phyloP scores from a whole-genome alignment of 441 rosid genomes.

The Gossypium trilobum region DNA sequence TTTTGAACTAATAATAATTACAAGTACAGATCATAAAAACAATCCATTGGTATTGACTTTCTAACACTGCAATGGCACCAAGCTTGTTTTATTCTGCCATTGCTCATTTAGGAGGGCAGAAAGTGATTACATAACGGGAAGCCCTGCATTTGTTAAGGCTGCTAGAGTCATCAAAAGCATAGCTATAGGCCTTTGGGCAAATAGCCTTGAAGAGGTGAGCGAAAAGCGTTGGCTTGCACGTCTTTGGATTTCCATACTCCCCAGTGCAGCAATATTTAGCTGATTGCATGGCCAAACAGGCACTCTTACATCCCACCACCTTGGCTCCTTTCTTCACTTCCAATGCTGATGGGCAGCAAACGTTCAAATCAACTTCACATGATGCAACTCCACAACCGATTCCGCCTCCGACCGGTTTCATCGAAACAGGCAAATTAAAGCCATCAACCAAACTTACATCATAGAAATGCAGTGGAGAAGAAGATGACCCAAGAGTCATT shows the following conservation, averaged over 20 bases:
- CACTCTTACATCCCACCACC: constrained; percentile 83
- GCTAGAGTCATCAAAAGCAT: constrained; percentile 78
- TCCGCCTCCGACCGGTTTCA: constrained; percentile 82
- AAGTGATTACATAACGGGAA: constrained; percentile 73
- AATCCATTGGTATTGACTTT: not conserved
- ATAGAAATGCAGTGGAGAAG: constrained; percentile 76
- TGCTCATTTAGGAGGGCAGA: constrained; percentile 71
- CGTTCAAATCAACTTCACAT: constrained; percentile 66
- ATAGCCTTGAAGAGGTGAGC: constrained; percentile 76
- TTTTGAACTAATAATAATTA: not conserved
- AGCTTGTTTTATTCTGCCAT: not conserved
- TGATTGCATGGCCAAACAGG: constrained; percentile 84
- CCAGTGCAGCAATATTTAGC: constrained; percentile 87
- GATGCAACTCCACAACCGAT: constrained; percentile 79
- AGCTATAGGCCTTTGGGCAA: constrained; percentile 87
- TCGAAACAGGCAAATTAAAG: constrained; percentile 72
- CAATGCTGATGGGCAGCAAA: constrained; percentile 76
- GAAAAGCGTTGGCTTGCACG: constrained; percentile 74
- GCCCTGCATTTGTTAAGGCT: constrained; percentile 85
- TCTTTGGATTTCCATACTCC: constrained; percentile 47
- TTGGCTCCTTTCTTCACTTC: constrained; percentile 54
- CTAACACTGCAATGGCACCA: not conserved
- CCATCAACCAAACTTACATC: constrained; percentile 91
- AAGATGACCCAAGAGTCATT: constrained; percentile 67
- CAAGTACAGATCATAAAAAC: not conserved